phyloP scores from a whole-genome alignment of 2,329 filamentous ascomycete genomes.

The Lecanosticta acicola region DNA sequence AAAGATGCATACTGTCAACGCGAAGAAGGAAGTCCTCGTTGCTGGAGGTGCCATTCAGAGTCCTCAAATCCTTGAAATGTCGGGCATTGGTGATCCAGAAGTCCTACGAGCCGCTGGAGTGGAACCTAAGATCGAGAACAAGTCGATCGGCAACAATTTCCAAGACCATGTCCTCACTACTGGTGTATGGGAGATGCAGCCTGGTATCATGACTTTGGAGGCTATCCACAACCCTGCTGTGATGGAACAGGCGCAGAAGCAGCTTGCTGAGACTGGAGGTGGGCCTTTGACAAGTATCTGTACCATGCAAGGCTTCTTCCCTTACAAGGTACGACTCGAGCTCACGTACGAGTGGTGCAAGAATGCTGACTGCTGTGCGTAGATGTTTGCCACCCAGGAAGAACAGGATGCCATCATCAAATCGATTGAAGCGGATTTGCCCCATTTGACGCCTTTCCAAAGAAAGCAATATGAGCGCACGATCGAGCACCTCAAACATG shows the following conservation, averaged over 20 bases:
- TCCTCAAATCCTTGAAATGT: conserved; percentile 56
- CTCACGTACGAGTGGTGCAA: background rate
- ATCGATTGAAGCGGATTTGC: conserved; percentile 27
- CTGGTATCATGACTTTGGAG: conserved; percentile 27
- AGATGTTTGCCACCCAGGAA: conserved; percentile 28
- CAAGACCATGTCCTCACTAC: conserved; percentile 41
- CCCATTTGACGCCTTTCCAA: conserved; percentile 30
- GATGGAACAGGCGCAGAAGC: conserved; percentile 32
- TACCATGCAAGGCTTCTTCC: conserved; percentile 35
- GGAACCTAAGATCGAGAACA: conserved; percentile 40
- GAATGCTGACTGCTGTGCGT: background rate
- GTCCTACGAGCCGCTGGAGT: conserved; percentile 37
- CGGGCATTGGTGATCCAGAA: conserved; percentile 51
- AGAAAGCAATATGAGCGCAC: conserved; percentile 33
- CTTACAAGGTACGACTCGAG: conserved; percentile 24
- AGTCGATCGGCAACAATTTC: conserved; percentile 46
- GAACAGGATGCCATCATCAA: conserved; percentile 31
- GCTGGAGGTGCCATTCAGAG: conserved; percentile 54
- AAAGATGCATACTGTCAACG: conserved; percentile 32
- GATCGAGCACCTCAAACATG: conserved; percentile 31
- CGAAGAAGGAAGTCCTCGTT: conserved; percentile 51
- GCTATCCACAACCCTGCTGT: conserved; percentile 29
- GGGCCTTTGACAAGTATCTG: conserved; percentile 31
- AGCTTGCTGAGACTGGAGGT: conserved; percentile 27
- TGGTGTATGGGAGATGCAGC: conserved; percentile 25